Evolutionary conservation across 1,284 basidiomycete genomes (phyloP).

Genomic region (Dichomitus squalens): DNA sequence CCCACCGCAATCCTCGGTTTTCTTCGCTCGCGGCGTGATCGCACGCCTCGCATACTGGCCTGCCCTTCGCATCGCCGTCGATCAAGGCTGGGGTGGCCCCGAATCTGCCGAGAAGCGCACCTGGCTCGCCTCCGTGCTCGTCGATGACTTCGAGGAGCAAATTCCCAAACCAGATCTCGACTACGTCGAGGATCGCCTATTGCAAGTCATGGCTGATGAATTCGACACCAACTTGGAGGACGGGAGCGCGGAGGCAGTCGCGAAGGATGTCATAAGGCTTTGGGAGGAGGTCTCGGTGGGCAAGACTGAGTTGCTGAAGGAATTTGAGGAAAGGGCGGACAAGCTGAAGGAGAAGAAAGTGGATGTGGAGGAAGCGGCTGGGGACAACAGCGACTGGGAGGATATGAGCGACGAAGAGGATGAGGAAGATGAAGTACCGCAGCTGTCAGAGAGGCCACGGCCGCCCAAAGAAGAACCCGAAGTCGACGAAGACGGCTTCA

Average conservation of each 20-base stretch:
- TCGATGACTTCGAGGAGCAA: constrained; percentile 80
- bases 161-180: constrained; percentile 62
- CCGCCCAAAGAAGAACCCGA: constrained; percentile 58
- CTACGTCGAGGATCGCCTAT: constrained; percentile 77
- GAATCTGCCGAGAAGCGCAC: constrained; percentile 71
- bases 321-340: constrained; percentile 66
- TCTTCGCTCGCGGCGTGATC: constrained; percentile 84
- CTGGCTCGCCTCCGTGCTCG: constrained; percentile 80
- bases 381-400: constrained; percentile 44
- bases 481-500: constrained; percentile 89
- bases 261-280: constrained; percentile 67
- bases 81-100: constrained; percentile 82
- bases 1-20: constrained; percentile 50
- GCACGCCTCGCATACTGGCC: constrained; percentile 83
- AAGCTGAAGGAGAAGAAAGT: constrained; percentile 60
- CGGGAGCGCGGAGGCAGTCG: constrained; percentile 71
- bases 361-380: constrained; percentile 46
- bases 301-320: constrained; percentile 46
- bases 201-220: constrained; percentile 83
- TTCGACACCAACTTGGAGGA: constrained; percentile 85
- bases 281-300: constrained; percentile 59
- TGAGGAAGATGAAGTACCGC: constrained; percentile 58
- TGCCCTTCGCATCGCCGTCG: constrained; percentile 80
- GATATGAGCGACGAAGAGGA: constrained; percentile 46
- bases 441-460: constrained; percentile 44